Conservation (phyloP, 2,329 filamentous ascomycete genomes). For the Botryotinia globosa region DNA sequence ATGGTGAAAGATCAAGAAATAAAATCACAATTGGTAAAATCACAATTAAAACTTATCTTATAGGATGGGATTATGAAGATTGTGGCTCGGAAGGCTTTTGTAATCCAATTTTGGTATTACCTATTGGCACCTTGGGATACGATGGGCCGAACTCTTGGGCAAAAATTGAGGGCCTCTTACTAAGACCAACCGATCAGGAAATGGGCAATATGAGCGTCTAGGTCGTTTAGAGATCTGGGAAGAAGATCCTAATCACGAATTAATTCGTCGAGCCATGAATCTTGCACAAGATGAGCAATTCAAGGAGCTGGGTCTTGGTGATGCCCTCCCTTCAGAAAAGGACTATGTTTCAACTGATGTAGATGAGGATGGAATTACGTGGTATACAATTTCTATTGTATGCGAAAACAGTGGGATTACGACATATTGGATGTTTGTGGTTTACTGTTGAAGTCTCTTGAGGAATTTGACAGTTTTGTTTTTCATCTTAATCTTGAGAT, state of each 20-base stretch:
- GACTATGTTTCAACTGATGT: neutral
- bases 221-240: too few relatives aligned
- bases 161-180: neutral
- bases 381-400: neutral
- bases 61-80: rapidly evolving
- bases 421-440: neutral
- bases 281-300: neutral
- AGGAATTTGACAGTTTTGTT: neutral
- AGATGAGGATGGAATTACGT: neutral
- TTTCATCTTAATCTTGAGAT: neutral
- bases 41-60: rapidly evolving
- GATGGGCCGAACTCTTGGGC: too few relatives aligned
- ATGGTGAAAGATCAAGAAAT: too few relatives aligned
- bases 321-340: neutral
- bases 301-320: neutral
- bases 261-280: neutral
- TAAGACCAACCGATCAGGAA: too few relatives aligned
- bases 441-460: neutral
- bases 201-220: neutral
- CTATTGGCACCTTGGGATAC: neutral
- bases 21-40: neutral
- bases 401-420: neutral
- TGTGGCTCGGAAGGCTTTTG: rapidly evolving
- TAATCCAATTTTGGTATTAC: neutral
- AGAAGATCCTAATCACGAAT: neutral